Evolutionary conservation across 192 early-diverging fungal species (phyloP).

Genomic region (Coemansia asiatica): DNA sequence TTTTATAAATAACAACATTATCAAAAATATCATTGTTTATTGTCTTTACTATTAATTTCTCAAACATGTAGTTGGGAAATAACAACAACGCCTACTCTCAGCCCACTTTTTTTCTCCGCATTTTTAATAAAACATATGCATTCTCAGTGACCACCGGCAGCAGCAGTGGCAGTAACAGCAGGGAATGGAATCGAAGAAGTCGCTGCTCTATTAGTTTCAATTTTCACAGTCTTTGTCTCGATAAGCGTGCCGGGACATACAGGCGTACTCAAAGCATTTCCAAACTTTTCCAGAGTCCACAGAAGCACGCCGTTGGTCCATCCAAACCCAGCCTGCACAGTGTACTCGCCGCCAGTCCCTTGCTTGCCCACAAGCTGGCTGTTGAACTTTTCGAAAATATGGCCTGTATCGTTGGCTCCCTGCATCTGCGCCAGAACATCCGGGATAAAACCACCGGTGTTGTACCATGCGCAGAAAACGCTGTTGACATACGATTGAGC

Average conservation of each 20-base stretch:
- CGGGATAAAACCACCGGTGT: slow-evolving; percentile 64
- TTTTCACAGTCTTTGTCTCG: neutral
- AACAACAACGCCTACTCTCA: too few relatives aligned
- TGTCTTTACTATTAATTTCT: too few relatives aligned
- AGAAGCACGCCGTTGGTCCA: slow-evolving; percentile 76
- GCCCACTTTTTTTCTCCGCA: too few relatives aligned
- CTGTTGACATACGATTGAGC: slow-evolving; percentile 59
- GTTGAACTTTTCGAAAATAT: slow-evolving; percentile 78
- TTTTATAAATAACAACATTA: too few relatives aligned
- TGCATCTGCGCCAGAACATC: slow-evolving; percentile 45
- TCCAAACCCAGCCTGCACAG: slow-evolving; percentile 70
- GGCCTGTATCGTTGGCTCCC: slow-evolving; percentile 56
- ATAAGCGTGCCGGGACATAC: slow-evolving; percentile 18
- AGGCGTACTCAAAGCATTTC: slow-evolving; percentile 23
- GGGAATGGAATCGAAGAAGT: slow-evolving; percentile 4
- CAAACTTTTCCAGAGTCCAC: slow-evolving; percentile 60
- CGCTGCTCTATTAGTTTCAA: neutral
- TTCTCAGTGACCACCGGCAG: too few relatives aligned
- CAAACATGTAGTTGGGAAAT: too few relatives aligned
- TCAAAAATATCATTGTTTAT: too few relatives aligned
- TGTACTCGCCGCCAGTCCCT: slow-evolving; percentile 70
- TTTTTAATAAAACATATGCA: neutral
- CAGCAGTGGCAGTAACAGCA: neutral
- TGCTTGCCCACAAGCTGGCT: slow-evolving; percentile 48
- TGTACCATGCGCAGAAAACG: slow-evolving; percentile 70